phyloP scores from a whole-genome alignment of 139 green algal genomes.

The Marvania coccoides region DNA sequence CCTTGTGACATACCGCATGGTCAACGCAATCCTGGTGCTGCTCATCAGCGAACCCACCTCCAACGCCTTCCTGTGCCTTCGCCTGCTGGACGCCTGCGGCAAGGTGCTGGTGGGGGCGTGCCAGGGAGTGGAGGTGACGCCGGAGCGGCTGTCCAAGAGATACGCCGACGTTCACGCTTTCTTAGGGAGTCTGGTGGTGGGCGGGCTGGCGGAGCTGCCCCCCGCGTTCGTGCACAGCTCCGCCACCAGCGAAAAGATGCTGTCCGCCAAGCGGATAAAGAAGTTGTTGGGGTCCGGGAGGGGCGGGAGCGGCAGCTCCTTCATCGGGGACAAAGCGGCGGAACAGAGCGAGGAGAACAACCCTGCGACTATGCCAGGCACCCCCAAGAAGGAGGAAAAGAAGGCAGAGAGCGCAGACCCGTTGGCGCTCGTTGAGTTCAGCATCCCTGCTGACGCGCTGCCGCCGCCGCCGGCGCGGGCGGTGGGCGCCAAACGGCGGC shows the following conservation, averaged over 20 bases:
- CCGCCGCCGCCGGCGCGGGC: slow-evolving; percentile 20
- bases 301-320: background rate
- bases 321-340: background rate
- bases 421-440: slow-evolving; percentile 14
- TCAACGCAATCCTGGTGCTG: slow-evolving; percentile 33
- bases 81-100: slow-evolving; percentile 25
- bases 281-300: slow-evolving; percentile 3
- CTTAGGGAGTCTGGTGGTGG: slow-evolving; percentile 15
- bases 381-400: slow-evolving; percentile 1
- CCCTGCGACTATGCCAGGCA: slow-evolving; percentile 3
- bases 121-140: slow-evolving; percentile 33
- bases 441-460: slow-evolving; percentile 38
- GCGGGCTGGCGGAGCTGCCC: slow-evolving; percentile 15
- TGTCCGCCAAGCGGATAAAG: slow-evolving; percentile 5
- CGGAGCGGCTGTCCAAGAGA: slow-evolving; percentile 29
- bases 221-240: slow-evolving; percentile 25
- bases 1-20: slow-evolving; percentile 38
- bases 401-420: slow-evolving; percentile 12
- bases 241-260: slow-evolving; percentile 10
- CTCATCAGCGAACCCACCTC: slow-evolving; percentile 12
- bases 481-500: background rate
- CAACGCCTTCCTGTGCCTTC: slow-evolving; percentile 33
- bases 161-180: slow-evolving; percentile 32
- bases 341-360: background rate
- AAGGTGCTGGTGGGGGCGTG: slow-evolving; percentile 21